These are phyloP conservation scores for Neonectria sp. DNA, from an alignment of 2,329 filamentous ascomycete genomes.

Conservation along the genomic window DNA sequence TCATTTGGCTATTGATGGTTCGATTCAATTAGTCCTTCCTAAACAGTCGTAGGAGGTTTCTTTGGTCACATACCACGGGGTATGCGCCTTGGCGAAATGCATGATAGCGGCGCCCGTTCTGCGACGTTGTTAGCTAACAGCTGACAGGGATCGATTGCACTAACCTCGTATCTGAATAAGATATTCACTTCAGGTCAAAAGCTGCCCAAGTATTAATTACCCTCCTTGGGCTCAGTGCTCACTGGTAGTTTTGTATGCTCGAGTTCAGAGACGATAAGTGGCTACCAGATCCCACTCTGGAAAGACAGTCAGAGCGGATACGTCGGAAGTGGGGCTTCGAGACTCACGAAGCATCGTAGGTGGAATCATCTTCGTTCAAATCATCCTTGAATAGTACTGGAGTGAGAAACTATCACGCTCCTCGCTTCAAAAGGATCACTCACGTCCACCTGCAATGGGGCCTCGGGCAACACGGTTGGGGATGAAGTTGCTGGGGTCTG, in stretches of 20 bases:
- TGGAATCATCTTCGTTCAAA: neutral
- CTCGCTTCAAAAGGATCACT: neutral
- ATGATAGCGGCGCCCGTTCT: neutral
- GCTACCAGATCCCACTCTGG: constrained; percentile 3
- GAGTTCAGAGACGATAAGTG: constrained; percentile 5
- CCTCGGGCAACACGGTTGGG: neutral
- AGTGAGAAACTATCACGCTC: neutral
- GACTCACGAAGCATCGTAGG: constrained; percentile 2
- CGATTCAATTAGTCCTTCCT: neutral
- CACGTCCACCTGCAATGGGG: neutral
- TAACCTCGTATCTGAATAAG: neutral
- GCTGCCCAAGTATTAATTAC: neutral
- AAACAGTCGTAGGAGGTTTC: neutral
- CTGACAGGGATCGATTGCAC: neutral
- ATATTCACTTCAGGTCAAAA: neutral
- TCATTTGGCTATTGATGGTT: constrained; percentile 1
- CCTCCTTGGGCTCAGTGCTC: neutral
- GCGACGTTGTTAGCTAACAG: neutral
- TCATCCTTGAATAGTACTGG: neutral
- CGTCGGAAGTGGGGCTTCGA: neutral
- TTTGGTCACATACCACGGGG: neutral
- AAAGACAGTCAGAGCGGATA: neutral
- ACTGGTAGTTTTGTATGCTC: constrained; percentile 25
- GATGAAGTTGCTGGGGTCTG: neutral
- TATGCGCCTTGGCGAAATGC: neutral